Evolutionary conservation across 2,329 filamentous ascomycete genomes (phyloP), one percentile per base, ranked within the genome.

Genomic region (Stromatinia cepivora): DNA sequence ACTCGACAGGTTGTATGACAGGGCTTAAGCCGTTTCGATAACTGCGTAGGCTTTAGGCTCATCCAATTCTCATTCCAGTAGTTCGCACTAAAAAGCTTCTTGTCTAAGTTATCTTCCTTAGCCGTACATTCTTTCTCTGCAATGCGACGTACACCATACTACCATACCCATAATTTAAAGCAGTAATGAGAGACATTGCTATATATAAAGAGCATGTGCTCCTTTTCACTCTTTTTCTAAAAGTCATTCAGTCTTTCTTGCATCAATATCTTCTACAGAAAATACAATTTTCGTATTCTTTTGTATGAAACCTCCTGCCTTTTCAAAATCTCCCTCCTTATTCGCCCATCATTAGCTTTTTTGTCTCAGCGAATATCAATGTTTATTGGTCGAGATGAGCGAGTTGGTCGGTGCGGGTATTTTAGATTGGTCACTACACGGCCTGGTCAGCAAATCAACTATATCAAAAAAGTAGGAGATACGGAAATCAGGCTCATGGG

Each of bases 131-230:
- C 13, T 52, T 39, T 52, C n/a, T 50, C 61, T 63, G 61, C 61
- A 52, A 63, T 63, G 22, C 46, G n/a, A 52, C 61, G 15, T 39
- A 63, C 31, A 39, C 46, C n/a, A 28, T 63, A 22, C 46, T 4
- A 28, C n/a, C 31, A 52, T 22, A 0, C 45, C 22, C 45, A 28
- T 36, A 22, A 36, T 36, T 31, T 25, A 25, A 34, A 50, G 45
- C 45, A 52, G 61, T 28, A 39, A 52, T 52, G 31, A 52, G 28
- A 63, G 46, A 63, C 46, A 52, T 52, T 22, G 17, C 61, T 52
- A 63, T 63, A 63, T 52, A 52, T 13, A 63, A 28, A 63, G 61
- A 39, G 22, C 61, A 63, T 63, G 61, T 63, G 61, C 61, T 22
- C 61, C n/a, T 39, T 63, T 52, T 10, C n/a, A 11, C n/a, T 22